Evolutionary conservation across 495 filamentous ascomycete species (phyloP).

Genomic region (Aspergillus conjunctus): DNA sequence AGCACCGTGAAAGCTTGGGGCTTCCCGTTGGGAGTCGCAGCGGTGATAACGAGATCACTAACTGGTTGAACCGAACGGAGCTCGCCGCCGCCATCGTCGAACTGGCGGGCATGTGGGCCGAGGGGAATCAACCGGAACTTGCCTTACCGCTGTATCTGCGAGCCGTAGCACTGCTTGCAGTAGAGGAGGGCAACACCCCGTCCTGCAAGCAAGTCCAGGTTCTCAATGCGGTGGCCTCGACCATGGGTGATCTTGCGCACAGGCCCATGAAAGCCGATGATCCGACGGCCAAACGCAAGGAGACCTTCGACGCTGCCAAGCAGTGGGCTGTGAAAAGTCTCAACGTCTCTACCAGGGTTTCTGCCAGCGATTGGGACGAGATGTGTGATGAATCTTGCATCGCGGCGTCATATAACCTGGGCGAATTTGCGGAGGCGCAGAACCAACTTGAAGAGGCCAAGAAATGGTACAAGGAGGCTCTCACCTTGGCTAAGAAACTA

Average conservation of each 20-base stretch:
- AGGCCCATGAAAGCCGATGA: slow-evolving; percentile 39
- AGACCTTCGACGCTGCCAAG: slow-evolving; percentile 60
- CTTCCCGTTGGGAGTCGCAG: slow-evolving; percentile 39
- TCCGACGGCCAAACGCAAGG: slow-evolving; percentile 51
- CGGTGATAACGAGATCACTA: slow-evolving; percentile 57
- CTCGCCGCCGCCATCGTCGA: slow-evolving; percentile 70
- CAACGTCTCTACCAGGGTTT: slow-evolving; percentile 56
- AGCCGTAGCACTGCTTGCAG: slow-evolving; percentile 61
- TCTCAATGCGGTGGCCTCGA: slow-evolving; percentile 37
- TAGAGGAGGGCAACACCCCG: slow-evolving; percentile 44
- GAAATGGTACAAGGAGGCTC: slow-evolving; percentile 59
- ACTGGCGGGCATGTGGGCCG: slow-evolving; percentile 71
- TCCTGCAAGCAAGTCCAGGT: slow-evolving; percentile 74
- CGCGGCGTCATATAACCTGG: slow-evolving; percentile 82
- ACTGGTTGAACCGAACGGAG: slow-evolving; percentile 73
- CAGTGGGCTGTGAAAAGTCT: slow-evolving; percentile 79
- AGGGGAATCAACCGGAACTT: slow-evolving; percentile 68
- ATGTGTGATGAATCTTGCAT: slow-evolving; percentile 89
- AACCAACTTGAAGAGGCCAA: slow-evolving; percentile 65
- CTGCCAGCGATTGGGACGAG: slow-evolving; percentile 62
- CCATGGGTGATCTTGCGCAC: slow-evolving; percentile 38
- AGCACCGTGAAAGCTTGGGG: slow-evolving; percentile 64
- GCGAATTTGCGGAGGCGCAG: slow-evolving; percentile 73
- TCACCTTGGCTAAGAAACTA: slow-evolving; percentile 60
- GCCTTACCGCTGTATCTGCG: slow-evolving; percentile 88